Evolutionary conservation across 257 asterid species (phyloP).

Genomic region (Sherardia arvensis): DNA sequence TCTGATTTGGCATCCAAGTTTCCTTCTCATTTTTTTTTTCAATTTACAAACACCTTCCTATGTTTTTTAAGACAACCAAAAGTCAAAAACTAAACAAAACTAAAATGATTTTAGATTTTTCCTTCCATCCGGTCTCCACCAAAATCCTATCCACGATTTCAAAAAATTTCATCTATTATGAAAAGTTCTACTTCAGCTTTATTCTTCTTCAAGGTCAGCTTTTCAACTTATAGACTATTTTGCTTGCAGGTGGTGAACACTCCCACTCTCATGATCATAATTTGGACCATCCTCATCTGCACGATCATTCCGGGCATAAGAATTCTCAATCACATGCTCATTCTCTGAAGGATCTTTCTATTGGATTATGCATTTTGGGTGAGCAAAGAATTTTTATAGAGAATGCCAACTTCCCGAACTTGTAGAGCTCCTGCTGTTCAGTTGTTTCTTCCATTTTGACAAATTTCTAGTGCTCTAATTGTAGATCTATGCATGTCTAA

Average conservation of each 20-base stretch:
- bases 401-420: not conserved
- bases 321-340: conserved; percentile 54
- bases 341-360: conserved; percentile 79
- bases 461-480: not conserved
- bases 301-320: conserved; percentile 36
- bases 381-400: conserved; percentile 18
- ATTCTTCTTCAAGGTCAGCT: not conserved
- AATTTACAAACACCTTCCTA: not conserved
- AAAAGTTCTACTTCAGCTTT: not conserved
- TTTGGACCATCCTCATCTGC: conserved; percentile 43
- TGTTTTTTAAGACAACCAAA: not conserved
- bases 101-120: not conserved
- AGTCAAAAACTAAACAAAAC: too few species aligned
- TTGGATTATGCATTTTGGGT: conserved; percentile 86
- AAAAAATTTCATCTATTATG: too few species aligned
- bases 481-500: too few species aligned
- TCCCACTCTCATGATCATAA: conserved; percentile 73
- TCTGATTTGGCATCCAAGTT: not conserved
- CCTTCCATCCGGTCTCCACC: too few species aligned
- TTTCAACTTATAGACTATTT: not conserved
- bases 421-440: not conserved
- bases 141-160: too few species aligned
- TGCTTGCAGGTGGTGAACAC: conserved; percentile 70
- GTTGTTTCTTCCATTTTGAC: not conserved
- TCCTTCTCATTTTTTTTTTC: not conserved